Evolutionary conservation across 352 stramenopile species (phyloP), one percentile per base, ranked within the genome.

Genomic region (Phytophthora tentaculata): DNA sequence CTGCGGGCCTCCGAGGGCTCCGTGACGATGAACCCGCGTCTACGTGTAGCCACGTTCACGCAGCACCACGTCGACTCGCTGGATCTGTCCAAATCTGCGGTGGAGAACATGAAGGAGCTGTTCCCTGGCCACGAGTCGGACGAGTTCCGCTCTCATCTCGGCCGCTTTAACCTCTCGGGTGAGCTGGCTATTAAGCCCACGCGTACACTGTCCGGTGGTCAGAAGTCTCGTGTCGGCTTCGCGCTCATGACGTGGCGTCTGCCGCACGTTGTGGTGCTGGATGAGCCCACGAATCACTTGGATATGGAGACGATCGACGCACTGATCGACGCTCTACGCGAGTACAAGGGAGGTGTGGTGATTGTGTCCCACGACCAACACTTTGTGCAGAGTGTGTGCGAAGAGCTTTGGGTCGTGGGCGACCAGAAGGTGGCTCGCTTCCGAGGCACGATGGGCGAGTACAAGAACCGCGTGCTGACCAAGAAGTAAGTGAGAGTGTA

Each of bases 351-450:
- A 49, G 97, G 94, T 65, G 96, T 98, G 5, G 82, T 99, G 57
- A 89, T 99, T 47, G 96, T 99, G 17, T 98, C 94, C 3, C 97
- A 99, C 81, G 96, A 99, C 91, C 88, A 98, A 75, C 98, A 99
- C 82, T 99, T 99, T 66, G 96, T 99, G 69, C 98, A 94, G 45
- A 96, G 97, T 63, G 91, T 98, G 39, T 98, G 94, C 67, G 73
- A 92, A 32, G 95, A 99, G 75, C 76, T 99, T 5, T 99, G 95
- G 95, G 88, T 96, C 49, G 88, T 96, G 7, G 84, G 84, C 44
- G 74, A 94, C 23, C 55, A 90, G 57, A 90, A 94, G 67, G 88
- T 96, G 37, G 54, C 74, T 52, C 84, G 83, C 24, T 96, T 94
- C 77, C 75, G 70, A 51, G 88, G 88, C 24, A 85, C 77, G n/a